phyloP scores from a whole-genome alignment of 257 asterid genomes.

The Solanum etuberosum region DNA sequence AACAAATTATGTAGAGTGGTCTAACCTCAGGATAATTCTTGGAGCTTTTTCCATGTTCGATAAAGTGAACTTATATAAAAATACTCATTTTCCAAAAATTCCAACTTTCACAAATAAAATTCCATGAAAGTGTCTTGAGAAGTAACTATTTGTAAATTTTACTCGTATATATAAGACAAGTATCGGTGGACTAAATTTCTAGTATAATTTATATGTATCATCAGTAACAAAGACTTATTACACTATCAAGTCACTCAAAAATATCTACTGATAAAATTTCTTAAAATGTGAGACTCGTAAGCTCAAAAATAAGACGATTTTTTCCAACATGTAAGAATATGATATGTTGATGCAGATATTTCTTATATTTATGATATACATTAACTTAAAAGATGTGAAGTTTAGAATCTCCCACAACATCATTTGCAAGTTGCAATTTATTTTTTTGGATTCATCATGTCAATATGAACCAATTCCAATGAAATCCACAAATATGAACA shows the following conservation, averaged over 20 bases:
- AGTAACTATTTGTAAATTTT: no score
- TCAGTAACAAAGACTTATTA: not conserved
- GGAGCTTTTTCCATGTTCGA: not conserved
- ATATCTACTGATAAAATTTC: not conserved
- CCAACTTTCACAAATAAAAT: not conserved
- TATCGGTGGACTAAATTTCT: no score
- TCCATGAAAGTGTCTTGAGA: no score
- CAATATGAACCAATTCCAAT: not conserved
- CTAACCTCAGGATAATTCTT: no score
- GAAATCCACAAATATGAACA: not conserved
- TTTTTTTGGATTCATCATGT: not conserved
- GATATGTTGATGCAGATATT: not conserved
- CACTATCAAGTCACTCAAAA: not conserved
- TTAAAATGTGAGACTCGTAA: not conserved
- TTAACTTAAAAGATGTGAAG: not conserved
- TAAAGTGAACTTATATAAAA: no score
- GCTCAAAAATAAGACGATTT: accelerated
- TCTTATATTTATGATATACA: not conserved
- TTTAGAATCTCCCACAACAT: not conserved
- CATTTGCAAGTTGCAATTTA: not conserved
- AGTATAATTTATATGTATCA: not conserved
- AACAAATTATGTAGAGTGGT: not conserved
- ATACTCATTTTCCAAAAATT: no score
- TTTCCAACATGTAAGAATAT: not conserved
- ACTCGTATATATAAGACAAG: no score